Evolutionary conservation across 108 stramenopile species (phyloP), one percentile per base, ranked within the genome.

Genomic region (Bacterosira constricta): DNA sequence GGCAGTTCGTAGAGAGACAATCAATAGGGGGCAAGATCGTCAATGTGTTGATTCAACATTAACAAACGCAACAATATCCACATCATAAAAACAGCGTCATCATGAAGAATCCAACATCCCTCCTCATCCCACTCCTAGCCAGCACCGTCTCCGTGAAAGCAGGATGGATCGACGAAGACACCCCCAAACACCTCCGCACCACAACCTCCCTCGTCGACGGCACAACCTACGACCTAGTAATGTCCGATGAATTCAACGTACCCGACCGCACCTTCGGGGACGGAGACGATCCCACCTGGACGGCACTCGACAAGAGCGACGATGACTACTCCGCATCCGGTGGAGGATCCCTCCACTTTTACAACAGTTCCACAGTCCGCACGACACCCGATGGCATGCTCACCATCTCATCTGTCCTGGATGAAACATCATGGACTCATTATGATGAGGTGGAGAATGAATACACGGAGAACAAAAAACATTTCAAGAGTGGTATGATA

Each of bases 331-430:
- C 75, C 25, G 80, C 86, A 15, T 83, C 83, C 13, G 91, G 90
- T n/a, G 91, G 91, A n/a, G 94, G 91, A 10, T 90, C 96, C 4
- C 82, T 97, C 45, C 97, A 97, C 55, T 99, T 92, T 70, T 99
- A 99, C 87, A 96, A 96, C 63, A 90, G 92, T 23, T 71, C 69
- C 10, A 68, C 60, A 50, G 93, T 96, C n/a, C 76, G 86, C 7
- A 92, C 91, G 35, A 91, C 88, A 1, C 80, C 90, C n/a, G 96
- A 96, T 53, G 92, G 92, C 10, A 86, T 83, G 81, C 81, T 98
- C 41, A 84, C 90, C 6, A 91, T 99, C 53, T 59, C 61, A 12
- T 90, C 95, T 9, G 58, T 66, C 25, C 64, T 83, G 9, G 89
- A 81, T 5, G 63, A 75, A 15, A 93, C 93, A 1, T 27, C 56